Conservation (phyloP, 179 eudicot genomes). For the Sideroxylon spinosum region DNA sequence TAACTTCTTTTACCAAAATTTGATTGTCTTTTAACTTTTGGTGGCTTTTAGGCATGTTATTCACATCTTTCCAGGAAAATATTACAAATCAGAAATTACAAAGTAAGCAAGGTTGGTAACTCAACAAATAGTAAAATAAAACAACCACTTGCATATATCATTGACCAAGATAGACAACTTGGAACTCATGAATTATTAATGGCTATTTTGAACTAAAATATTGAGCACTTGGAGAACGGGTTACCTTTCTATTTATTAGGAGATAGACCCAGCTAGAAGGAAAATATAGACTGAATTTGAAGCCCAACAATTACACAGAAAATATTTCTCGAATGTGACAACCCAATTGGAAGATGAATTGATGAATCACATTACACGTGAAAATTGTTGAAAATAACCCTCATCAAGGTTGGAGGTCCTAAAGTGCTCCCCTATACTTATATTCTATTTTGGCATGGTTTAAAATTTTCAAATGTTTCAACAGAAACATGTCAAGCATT, state of each 20-base stretch:
- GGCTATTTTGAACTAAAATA: not conserved
- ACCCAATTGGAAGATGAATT: not conserved
- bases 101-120: not conserved
- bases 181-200: not conserved
- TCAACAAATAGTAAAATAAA: not conserved
- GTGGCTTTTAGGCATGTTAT: no score
- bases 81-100: not conserved
- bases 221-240: not conserved
- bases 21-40: no score
- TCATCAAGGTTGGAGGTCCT: not conserved
- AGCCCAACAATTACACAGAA: not conserved
- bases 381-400: not conserved
- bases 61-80: not conserved
- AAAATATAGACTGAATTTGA: not conserved
- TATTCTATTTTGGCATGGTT: no score
- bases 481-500: conserved; percentile 1
- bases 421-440: no score
- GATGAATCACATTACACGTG: not conserved
- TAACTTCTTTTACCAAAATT: no score
- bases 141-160: not conserved
- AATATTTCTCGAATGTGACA: not conserved
- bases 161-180: not conserved
- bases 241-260: not conserved
- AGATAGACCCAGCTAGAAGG: not conserved
- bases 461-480: not conserved